Conservation (phyloP, 164 flowering plant genomes). For the Echeveria elegans region DNA sequence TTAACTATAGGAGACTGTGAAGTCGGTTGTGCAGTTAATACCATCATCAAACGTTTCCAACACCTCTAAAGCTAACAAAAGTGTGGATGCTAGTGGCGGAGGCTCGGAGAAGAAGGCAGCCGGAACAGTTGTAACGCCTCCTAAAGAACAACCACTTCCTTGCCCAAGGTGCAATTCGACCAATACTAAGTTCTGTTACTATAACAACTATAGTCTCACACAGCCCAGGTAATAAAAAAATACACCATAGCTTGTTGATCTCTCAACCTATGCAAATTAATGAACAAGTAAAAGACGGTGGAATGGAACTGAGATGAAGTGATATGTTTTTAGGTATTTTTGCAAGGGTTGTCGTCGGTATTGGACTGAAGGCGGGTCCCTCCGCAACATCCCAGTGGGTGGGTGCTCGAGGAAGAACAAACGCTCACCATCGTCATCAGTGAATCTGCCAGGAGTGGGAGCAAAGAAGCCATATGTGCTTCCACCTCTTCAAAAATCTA, state of each 20-base stretch:
- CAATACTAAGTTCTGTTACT: conserved; percentile 92
- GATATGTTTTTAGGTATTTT: conserved; percentile 29
- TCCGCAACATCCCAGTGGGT: conserved; percentile 92
- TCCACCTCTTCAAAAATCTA: conserved; percentile 18
- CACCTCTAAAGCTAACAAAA: conserved; percentile 15
- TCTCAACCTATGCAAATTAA: not conserved
- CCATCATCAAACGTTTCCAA: conserved; percentile 28
- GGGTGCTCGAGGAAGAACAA: conserved; percentile 93
- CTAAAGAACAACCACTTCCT: conserved; percentile 63
- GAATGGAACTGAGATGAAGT: not conserved
- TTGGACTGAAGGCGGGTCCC: conserved; percentile 96
- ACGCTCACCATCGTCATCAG: conserved; percentile 37
- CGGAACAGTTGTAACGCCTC: conserved; percentile 42
- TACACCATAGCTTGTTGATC: not conserved
- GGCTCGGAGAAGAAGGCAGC: conserved; percentile 31
- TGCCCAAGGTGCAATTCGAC: conserved; percentile 96
- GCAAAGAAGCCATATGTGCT: conserved; percentile 26
- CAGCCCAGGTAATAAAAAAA: conserved; percentile 77
- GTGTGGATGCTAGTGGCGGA: not conserved
- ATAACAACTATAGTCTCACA: conserved; percentile 93
- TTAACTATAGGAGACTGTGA: conserved; percentile 47
- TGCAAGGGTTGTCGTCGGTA: conserved; percentile 94
- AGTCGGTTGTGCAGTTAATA: conserved; percentile 67
- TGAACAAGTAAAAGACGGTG: not conserved
- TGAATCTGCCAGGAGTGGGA: conserved; percentile 10